Evolutionary conservation across 1,284 basidiomycete genomes (phyloP), one percentile per base, ranked within the genome.

Genomic region (Pholiota adiposa): DNA sequence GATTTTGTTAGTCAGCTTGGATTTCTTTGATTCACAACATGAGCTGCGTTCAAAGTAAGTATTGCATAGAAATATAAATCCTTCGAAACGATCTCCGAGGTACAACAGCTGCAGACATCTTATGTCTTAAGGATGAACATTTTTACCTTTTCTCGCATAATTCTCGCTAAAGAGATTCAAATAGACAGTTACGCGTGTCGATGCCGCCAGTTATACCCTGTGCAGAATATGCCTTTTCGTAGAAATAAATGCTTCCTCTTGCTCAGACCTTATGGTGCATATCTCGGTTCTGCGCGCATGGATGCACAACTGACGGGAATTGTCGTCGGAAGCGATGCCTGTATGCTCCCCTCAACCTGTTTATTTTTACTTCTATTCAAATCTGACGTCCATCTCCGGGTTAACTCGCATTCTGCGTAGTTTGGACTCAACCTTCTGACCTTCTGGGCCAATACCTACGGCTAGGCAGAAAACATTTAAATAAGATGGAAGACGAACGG

Each of bases 91-190:
- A n/a, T n/a, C n/a, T n/a, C 29, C 48, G 29, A 50, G n/a, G 19
- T 12, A 6, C 29, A 16, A 31, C 18, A 14, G 12, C 9, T 49
- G n/a, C 27, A n/a, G 14, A 19, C 7, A 12, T n/a, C n/a, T 19
- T 4, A 34, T 14, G 8, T 50, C n/a, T 33, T 33, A 8, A 27
- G 31, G 29, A n/a, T 33, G n/a, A 50, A 21, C n/a, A 18, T 31
- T 34, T 50, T 6, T 18, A 50, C 48, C 31, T 34, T 50, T 50
- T 34, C 16, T 50, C 48, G 48, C 48, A 50, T 50, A 31, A 50
- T 50, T 50, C 48, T 50, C 48, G 48, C 48, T 50, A 14, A 50
- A n/a, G 27, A n/a, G 16, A n/a, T 34, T 21, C 25, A n/a, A 38
- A 38, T 3, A 50, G n/a, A 49, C 19, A 21, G 9, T 12, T 50